Base-by-base conservation (phyloP, 371 early-diverging fungal genomes). In the Syncephalastrum monosporum region DNA sequence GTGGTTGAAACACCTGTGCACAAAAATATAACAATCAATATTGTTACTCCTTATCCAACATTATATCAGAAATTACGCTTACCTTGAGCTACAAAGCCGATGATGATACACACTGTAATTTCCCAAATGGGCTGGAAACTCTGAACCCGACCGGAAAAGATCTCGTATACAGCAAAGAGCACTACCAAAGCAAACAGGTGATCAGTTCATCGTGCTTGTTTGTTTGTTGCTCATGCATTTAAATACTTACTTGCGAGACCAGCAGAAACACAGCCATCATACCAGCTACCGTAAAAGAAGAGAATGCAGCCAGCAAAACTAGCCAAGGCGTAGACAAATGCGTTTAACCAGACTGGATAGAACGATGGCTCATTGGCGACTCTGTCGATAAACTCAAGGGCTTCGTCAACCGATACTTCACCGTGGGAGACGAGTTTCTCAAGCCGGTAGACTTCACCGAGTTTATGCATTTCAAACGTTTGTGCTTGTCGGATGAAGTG, bases 381-480 rank as follows among this genome's bases (percentile, higher is more conserved):
- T 10, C 63, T 44, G 33, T 76, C 77, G 43, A 79, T 76, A 47
- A 75, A 73, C 56, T 79, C 79, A 15, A 84, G 46, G 0, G 81
- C 84, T 56, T 77, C 79, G 44, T 82, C 82, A 15, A 82, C 84
- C 2, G 73, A 64, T 5, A 79, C 71, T 64, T 80, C 75, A 43
- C 84, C 72, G 60, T 76, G 68, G 38, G 77, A 60, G 15, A 74
- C 64, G 5, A 82, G 47, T 19, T 83, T 76, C 16, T 79, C 79
- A 16, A 82, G 53, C 0, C 88, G 79, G 54, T 82, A 84, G 10
- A 85, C 72, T 47, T 81, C 81, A 33, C 82, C 82, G 7, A 85
- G 74, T 49, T 75, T 75, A 64, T 85, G 71, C 89, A 90, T 87
- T 46, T 90, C 86, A 68, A 86, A 88, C n/a, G 77, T 75, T 19